These are phyloP conservation scores for Rutstroemia sp. DNA, from an alignment of 2,329 filamentous ascomycete genomes.

Conservation along the genomic window DNA sequence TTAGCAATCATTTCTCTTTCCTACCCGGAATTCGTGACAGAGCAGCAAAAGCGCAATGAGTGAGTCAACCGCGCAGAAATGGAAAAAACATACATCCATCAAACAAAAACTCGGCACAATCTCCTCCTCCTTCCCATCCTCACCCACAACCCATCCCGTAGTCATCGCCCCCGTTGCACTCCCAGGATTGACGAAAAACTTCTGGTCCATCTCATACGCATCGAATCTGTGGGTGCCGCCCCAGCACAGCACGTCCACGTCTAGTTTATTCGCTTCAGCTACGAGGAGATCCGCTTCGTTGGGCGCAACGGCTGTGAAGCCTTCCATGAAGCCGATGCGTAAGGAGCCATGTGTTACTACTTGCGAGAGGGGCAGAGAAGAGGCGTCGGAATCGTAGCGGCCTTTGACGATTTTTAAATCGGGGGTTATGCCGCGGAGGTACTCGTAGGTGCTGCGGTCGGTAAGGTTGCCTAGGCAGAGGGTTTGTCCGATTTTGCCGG, in stretches of 20 bases:
- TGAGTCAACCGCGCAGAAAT: neutral
- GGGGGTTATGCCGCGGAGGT: constrained; percentile 66
- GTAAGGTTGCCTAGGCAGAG: constrained; percentile 76
- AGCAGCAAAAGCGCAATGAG: neutral
- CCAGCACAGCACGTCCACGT: constrained; percentile 63
- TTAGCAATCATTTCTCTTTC: neutral
- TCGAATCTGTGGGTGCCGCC: constrained; percentile 62
- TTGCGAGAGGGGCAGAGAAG: constrained; percentile 56
- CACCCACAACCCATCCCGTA: constrained; percentile 47
- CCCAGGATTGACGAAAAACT: constrained; percentile 65
- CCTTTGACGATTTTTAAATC: constrained; percentile 65
- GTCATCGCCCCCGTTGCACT: constrained; percentile 58
- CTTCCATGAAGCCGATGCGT: constrained; percentile 60
- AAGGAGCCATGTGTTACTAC: constrained; percentile 59
- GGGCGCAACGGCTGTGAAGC: constrained; percentile 57
- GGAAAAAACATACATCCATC: constrained; percentile 74
- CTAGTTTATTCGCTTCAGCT: constrained; percentile 60
- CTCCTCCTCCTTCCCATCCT: constrained; percentile 70
- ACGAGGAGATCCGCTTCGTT: constrained; percentile 59
- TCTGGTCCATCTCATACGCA: constrained; percentile 67
- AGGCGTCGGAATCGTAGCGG: constrained; percentile 59
- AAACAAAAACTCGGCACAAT: constrained; percentile 87
- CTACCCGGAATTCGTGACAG: neutral
- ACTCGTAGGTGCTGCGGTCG: constrained; percentile 73
- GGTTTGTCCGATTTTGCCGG: constrained; percentile 76